Evolutionary conservation across 2,329 filamentous ascomycete species (phyloP), one percentile per base, ranked within the genome.

Genomic region (Pseudogymnoascus sp.): DNA sequence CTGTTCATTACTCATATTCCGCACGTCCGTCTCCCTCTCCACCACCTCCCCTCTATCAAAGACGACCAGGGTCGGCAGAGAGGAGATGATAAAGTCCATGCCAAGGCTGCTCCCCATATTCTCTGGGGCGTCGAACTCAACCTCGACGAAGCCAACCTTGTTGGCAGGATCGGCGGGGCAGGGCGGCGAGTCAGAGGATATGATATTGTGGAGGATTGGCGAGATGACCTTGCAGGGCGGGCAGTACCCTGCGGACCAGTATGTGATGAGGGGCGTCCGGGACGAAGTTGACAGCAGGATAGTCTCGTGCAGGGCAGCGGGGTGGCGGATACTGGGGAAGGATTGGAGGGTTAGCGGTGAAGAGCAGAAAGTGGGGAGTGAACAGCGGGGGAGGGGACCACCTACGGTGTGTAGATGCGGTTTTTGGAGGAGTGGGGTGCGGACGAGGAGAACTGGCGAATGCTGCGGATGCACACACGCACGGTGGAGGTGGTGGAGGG

Each of bases 201-300:
- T 71, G 33, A 86, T 76, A 10, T 77, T 74, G 11, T 70, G 71
- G 5, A 86, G 61, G 10, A 84, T 72, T 3, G 83, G 83, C 4
- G 75, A 74, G 23, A 86, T 77, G 33, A 73, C 71, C 53, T 76
- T 77, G 72, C 84, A 86, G 15, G 82, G 81, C 4, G 78, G 73
- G 71, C 84, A 86, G 75, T 79, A 86, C 7, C 81, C 82, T 0
- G 83, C 78, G 0, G 83, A 84, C 84, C 83, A 87, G 42, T 86
- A 75, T 1, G 83, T 85, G 63, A 87, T 70, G n/a, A 86, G 79
- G 2, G 84, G 83, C 2, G 74, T 79, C 46, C 80, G 77, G 5
- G 82, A 76, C 5, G 82, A 82, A 2, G 80, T 78, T 2, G 81
- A 83, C 61, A 84, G 75, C n/a, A 81, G 76, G 63, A 83, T 77